Evolutionary conservation across 148 eudicot species (phyloP).

Genomic region (Arctostaphylos glauca): DNA sequence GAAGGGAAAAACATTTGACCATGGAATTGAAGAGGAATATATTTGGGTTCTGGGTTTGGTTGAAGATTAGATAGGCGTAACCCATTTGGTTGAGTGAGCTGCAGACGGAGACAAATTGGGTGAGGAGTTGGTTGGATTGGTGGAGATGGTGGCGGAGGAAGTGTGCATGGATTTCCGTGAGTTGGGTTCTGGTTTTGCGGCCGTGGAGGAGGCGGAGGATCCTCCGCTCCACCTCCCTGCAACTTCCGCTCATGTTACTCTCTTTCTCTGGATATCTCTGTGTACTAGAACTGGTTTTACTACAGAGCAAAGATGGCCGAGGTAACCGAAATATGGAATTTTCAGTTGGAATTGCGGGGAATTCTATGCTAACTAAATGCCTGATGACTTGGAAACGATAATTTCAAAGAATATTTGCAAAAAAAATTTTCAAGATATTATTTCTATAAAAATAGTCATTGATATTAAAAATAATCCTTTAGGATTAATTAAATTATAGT

Average conservation of each 20-base stretch:
- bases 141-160: conserved; percentile 64
- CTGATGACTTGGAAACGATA: no score
- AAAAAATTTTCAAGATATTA: no score
- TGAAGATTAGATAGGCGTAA: conserved; percentile 52
- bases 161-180: conserved; percentile 66
- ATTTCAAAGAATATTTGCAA: no score
- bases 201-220: conserved; percentile 72
- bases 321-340: no score
- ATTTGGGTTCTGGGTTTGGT: conserved; percentile 48
- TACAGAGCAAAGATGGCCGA: no score
- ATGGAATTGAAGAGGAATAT: conserved; percentile 65
- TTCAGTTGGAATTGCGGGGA: no score
- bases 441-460: no score
- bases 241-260: neutral
- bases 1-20: conserved; percentile 59
- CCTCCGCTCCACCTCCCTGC: conserved; percentile 46
- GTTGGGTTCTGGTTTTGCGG: conserved; percentile 45
- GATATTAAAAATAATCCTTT: no score
- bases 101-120: conserved; percentile 71
- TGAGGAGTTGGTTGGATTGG: conserved; percentile 61
- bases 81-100: conserved; percentile 25
- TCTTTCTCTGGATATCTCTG: no score
- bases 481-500: no score
- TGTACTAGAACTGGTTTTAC: no score
- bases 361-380: no score